phyloP scores from a whole-genome alignment of 495 filamentous ascomycete species.

The Penicillium maclennaniae region DNA sequence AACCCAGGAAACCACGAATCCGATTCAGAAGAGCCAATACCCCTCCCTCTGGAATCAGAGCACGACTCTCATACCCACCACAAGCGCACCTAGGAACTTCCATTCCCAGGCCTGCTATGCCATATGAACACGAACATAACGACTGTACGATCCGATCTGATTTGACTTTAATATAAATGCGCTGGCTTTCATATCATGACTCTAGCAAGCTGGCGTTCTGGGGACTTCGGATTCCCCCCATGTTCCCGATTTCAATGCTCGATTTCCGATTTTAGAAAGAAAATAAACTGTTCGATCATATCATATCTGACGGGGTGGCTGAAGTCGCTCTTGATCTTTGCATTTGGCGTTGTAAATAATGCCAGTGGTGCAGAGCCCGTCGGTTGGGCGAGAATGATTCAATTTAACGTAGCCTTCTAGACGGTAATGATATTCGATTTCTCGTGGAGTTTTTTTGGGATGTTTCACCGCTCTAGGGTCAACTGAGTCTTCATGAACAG shows the following conservation, averaged over 20 bases:
- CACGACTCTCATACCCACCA: conserved; percentile 17
- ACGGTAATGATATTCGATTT: too few species aligned
- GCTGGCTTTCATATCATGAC: not conserved
- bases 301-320: too few species aligned
- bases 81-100: conserved; percentile 27
- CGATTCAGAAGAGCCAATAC: conserved; percentile 2
- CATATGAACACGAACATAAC: conserved; percentile 9
- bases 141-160: conserved; percentile 18
- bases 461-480: too few species aligned
- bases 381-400: too few species aligned
- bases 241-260: not conserved
- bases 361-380: too few species aligned
- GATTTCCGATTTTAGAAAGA: too few species aligned
- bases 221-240: not conserved
- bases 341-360: too few species aligned
- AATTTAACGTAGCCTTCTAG: too few species aligned
- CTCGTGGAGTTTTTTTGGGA: too few species aligned
- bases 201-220: conserved; percentile 6
- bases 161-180: not conserved
- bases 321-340: too few species aligned
- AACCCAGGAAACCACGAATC: conserved; percentile 13
- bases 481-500: too few species aligned
- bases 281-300: not conserved
- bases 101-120: not conserved
- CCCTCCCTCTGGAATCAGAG: conserved; percentile 17